Conservation (phyloP, 345 rosid genomes). For the Geranium brycei region DNA sequence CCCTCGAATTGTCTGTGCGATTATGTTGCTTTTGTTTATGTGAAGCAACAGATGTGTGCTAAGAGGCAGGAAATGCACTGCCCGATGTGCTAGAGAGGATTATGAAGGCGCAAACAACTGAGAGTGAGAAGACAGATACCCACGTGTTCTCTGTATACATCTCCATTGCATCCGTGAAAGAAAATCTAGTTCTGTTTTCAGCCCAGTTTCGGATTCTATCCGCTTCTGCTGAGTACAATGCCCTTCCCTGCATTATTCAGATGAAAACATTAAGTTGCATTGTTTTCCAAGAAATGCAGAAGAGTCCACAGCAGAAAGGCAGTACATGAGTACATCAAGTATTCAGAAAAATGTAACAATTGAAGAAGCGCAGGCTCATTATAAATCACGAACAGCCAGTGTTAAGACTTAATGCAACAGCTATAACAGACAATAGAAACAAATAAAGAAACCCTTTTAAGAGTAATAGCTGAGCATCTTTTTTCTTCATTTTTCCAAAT, state of each 20-base stretch:
- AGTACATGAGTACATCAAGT: too few relatives aligned
- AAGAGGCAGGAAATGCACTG: constrained; percentile 46
- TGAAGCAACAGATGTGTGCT: not conserved
- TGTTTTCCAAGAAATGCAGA: too few relatives aligned
- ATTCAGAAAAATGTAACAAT: too few relatives aligned
- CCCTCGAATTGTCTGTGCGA: not conserved
- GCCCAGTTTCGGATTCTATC: constrained; percentile 88
- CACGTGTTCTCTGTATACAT: constrained; percentile 81
- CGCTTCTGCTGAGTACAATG: constrained; percentile 84
- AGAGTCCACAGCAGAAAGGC: too few relatives aligned
- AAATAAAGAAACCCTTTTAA: too few relatives aligned
- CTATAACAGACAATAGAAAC: too few relatives aligned
- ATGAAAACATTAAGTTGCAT: too few relatives aligned
- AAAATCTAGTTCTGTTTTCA: constrained; percentile 65
- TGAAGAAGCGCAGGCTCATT: too few relatives aligned
- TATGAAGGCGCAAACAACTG: constrained; percentile 89
- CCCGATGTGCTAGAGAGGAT: constrained; percentile 53
- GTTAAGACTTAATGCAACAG: too few relatives aligned
- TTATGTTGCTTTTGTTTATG: not conserved
- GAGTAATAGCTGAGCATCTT: too few relatives aligned
- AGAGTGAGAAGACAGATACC: constrained; percentile 89
- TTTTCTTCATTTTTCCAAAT: too few relatives aligned
- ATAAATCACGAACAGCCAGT: too few relatives aligned
- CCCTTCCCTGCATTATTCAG: constrained; percentile 47
- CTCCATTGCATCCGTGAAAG: constrained; percentile 86